Conservation (phyloP, 345 rosid genomes). For the Pugionium dolabratum region DNA sequence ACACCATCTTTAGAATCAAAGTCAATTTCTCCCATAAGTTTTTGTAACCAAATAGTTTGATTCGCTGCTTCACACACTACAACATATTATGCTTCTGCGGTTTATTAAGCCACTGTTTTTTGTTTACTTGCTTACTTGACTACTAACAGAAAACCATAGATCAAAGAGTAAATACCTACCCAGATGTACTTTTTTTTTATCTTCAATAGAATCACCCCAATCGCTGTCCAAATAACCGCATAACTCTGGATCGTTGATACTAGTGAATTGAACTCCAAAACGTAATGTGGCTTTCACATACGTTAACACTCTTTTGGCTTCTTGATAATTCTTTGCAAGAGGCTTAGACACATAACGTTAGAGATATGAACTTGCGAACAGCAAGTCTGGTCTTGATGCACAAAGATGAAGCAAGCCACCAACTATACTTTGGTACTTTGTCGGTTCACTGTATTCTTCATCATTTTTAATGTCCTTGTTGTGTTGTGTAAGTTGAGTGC, state of each 20-base stretch:
- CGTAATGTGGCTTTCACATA: background rate
- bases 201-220: background rate
- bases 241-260: background rate
- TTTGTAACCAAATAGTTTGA: constrained; percentile 12
- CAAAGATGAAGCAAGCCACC: background rate
- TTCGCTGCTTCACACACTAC: background rate
- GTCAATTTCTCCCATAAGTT: background rate
- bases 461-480: background rate
- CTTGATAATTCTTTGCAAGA: background rate
- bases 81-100: background rate
- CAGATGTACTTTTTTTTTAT: background rate
- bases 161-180: background rate
- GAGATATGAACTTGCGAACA: background rate
- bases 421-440: background rate
- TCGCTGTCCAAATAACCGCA: background rate
- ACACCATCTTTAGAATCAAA: background rate
- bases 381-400: background rate
- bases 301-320: background rate
- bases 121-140: background rate
- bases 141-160: background rate
- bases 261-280: background rate
- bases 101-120: background rate
- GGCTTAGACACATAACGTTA: background rate
- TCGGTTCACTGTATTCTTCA: background rate
- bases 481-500: background rate